Conservation (phyloP, 257 asterid genomes). For the Capsicum baccatum region DNA sequence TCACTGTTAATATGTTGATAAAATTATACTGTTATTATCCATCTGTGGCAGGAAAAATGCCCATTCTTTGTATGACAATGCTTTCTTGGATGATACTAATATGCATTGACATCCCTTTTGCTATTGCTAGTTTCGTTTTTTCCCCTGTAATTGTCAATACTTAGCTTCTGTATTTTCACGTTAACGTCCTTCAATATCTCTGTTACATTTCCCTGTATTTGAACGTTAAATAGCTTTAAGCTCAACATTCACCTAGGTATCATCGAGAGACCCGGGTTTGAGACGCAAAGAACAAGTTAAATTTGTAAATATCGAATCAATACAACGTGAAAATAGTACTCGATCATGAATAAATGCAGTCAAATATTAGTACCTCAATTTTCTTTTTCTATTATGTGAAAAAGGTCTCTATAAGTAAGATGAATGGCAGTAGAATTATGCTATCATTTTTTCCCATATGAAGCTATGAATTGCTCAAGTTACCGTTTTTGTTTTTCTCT, state of each 20-base stretch:
- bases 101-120: conserved; percentile 22
- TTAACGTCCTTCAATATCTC: background rate
- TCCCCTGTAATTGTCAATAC: background rate
- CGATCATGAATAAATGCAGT: background rate
- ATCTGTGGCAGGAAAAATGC: background rate
- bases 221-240: background rate
- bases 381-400: background rate
- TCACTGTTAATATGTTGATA: background rate
- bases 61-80: conserved; percentile 31
- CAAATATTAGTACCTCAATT: background rate
- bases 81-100: background rate
- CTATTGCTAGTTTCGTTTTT: background rate
- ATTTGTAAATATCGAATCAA: background rate
- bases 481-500: too few relatives aligned
- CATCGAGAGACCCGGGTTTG: background rate
- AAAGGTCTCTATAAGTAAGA: background rate
- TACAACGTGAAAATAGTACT: background rate
- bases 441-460: too few relatives aligned
- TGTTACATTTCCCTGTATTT: background rate
- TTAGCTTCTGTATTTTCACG: background rate
- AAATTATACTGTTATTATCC: conserved; percentile 1
- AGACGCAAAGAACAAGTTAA: background rate
- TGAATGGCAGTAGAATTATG: too few relatives aligned
- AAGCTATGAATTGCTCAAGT: too few relatives aligned
- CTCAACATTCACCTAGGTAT: background rate